Evolutionary conservation across 176 grass and related monocot species (phyloP), one percentile per base, ranked within the genome.

Genomic region (Carex cristatella): DNA sequence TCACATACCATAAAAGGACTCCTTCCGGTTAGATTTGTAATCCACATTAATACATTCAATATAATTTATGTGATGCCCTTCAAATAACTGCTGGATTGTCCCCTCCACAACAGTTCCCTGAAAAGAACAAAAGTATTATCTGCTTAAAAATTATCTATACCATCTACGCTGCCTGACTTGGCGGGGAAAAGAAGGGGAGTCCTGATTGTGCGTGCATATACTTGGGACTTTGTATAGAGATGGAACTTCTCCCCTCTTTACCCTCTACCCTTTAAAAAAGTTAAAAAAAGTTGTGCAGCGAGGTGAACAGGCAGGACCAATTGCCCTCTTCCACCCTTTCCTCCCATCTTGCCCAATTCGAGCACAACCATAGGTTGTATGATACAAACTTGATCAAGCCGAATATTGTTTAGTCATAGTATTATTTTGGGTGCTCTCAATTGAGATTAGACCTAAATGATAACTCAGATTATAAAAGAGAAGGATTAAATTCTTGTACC

Each of bases 91-190:
- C 67, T 92, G 92, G 4, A 97, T 97, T 2, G 94, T 94, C 76
- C 94, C 94, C 84, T 96, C 94, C 64, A 96, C 94, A n/a, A 96
- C 94, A 79, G 94, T 96, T 93, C 89, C 89, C 94, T 96, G 80
- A 81, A 80, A 48, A 88, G 55, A 82, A 83, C 69, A 86, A 68
- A 84, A 84, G 85, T 79, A 88, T 88, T 76, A 91, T 48, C 27
- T 85, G 10, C 13, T 69, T 61, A 5, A 48, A 66, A 32, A 70
- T 5, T 65, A 84, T 18, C 44, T 8, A 54, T 38, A 58, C 49
- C 0, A 28, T 56, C 9, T 49, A 54, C 32, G 16, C 33, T 23
- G 69, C 18, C 42, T 72, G 42, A 49, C 40, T 48, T 18, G 67
- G 51, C 0, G 27, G 12, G 35, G 15, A 37, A 19, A 14, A 31